These are phyloP conservation scores for Oemleria cerasiformis DNA, from an alignment of 306 rosid genomes.

Conservation along the genomic window DNA sequence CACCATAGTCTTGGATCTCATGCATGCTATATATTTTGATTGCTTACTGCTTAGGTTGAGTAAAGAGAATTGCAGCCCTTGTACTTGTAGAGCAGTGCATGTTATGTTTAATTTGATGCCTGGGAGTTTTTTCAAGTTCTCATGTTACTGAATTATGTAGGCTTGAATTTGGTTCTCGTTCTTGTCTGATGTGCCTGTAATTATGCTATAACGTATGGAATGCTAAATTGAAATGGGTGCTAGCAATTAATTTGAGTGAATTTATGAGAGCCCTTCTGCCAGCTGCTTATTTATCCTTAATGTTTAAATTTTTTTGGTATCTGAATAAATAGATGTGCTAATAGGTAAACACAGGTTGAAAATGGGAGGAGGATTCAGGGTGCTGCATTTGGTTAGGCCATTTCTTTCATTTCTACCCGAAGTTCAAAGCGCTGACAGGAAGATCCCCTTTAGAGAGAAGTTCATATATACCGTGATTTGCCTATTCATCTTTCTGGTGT, in stretches of 20 bases:
- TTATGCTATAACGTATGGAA: neutral
- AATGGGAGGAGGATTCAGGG: conserved; percentile 87
- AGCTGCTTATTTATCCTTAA: neutral
- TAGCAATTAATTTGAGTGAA: neutral
- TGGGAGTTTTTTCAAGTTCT: too few species aligned
- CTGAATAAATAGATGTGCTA: neutral
- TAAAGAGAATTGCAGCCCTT: neutral
- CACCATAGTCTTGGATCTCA: neutral
- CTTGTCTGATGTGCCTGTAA: neutral
- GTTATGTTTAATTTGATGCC: too few species aligned
- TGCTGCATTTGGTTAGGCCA: conserved; percentile 79
- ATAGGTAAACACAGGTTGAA: conserved; percentile 15
- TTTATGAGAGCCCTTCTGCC: neutral
- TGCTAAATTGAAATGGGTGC: neutral
- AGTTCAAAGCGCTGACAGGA: conserved; percentile 83
- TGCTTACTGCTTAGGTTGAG: neutral
- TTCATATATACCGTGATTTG: conserved; percentile 73
- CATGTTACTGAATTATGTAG: neutral
- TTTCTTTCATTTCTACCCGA: conserved; percentile 79
- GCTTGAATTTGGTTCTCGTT: neutral
- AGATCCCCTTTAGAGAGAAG: conserved; percentile 75
- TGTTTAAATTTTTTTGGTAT: neutral
- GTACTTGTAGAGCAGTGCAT: too few species aligned
- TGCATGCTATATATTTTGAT: neutral
- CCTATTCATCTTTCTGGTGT: conserved; percentile 80